phyloP scores from a whole-genome alignment of 176 grass and related monocot species.

The Elymus sibiricus region DNA sequence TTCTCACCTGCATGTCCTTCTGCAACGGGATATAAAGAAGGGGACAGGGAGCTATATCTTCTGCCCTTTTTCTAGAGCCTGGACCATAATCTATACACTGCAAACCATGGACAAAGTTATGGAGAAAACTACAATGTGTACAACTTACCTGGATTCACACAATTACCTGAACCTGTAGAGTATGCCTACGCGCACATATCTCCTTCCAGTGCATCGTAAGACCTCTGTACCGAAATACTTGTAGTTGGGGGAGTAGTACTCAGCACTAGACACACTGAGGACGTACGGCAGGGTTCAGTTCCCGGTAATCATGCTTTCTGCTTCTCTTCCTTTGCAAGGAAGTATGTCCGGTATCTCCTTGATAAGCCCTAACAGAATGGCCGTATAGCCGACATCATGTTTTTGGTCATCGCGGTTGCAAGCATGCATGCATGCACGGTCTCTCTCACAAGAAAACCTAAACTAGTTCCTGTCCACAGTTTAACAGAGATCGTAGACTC shows the following conservation, averaged over 20 bases:
- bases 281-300: not conserved
- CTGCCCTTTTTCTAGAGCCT: not conserved
- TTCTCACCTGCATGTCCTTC: not conserved
- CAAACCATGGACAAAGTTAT: no score
- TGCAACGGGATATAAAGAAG: not conserved
- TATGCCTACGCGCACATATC: not conserved
- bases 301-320: not conserved
- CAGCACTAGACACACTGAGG: not conserved
- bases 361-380: slow-evolving; percentile 16
- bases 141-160: not conserved
- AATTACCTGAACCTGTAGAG: not conserved
- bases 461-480: not conserved
- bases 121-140: no score
- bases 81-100: not conserved
- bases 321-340: slow-evolving; percentile 32
- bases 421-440: slow-evolving; percentile 3
- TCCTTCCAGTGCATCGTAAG: no score
- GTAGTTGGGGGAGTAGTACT: no score
- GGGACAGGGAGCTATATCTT: not conserved
- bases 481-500: slow-evolving; percentile 1
- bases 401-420: not conserved
- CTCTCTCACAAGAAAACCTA: not conserved
- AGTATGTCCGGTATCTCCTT: slow-evolving; percentile 17
- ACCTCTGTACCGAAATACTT: no score
- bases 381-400: slow-evolving; percentile 36